Conservation (phyloP, 805 yeast genomes). For the Sugiyamaella qingdaonensis region DNA sequence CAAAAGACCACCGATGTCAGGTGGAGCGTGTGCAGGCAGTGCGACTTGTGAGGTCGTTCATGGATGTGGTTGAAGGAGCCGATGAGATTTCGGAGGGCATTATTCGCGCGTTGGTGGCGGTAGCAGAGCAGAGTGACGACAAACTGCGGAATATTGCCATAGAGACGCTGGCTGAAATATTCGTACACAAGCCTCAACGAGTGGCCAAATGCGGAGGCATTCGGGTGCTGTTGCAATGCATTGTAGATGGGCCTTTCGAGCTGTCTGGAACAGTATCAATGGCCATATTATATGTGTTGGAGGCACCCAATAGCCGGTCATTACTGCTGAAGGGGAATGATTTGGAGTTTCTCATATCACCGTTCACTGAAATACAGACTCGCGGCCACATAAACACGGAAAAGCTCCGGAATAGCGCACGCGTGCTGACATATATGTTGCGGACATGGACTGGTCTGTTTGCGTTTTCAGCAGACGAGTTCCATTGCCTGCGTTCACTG, state of each 20-base stretch:
- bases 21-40: slow-evolving; percentile 76
- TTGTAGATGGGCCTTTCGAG: slow-evolving; percentile 52
- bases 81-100: slow-evolving; percentile 56
- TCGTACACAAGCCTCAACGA: slow-evolving; percentile 42
- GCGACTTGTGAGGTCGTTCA: slow-evolving; percentile 59
- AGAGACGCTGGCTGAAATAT: slow-evolving; percentile 52
- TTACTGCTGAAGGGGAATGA: slow-evolving; percentile 59
- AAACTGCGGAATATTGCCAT: slow-evolving; percentile 46
- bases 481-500: slow-evolving; percentile 52
- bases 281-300: slow-evolving; percentile 54
- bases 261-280: slow-evolving; percentile 41
- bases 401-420: slow-evolving; percentile 56
- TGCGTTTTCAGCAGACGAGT: slow-evolving; percentile 55
- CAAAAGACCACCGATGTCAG: slow-evolving; percentile 50
- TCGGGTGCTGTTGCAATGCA: slow-evolving; percentile 41
- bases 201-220: slow-evolving; percentile 45
- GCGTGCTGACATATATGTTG: slow-evolving; percentile 54
- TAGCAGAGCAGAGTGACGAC: slow-evolving; percentile 54
- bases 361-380: slow-evolving; percentile 62
- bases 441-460: slow-evolving; percentile 76
- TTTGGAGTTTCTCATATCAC: slow-evolving; percentile 56
- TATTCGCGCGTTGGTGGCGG: slow-evolving; percentile 59
- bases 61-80: slow-evolving; percentile 52
- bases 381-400: slow-evolving; percentile 47
- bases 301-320: slow-evolving; percentile 49